Evolutionary conservation across 352 stramenopile genomes (phyloP), one percentile per base, ranked within the genome.

Genomic region (Phytophthora constricta): DNA sequence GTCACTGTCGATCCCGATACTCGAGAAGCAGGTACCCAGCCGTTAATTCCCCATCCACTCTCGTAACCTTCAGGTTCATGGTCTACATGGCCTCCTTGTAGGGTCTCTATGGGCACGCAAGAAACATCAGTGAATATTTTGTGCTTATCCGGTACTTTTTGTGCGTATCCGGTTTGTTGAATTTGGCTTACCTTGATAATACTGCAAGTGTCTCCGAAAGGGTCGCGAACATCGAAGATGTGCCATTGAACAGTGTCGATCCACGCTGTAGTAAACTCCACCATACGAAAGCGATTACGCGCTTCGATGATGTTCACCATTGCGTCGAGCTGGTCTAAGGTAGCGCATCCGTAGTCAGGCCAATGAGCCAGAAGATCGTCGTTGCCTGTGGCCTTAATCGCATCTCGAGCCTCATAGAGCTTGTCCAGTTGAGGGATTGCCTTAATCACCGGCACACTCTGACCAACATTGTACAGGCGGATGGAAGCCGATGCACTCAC

Each of bases 371-470:
- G 50, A 9, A 58, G 33, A 19, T 47, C 13, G 1, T 33, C 16
- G 31, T 58, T 58, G n/a, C 39, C 33, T 33, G 31, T 47, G 4
- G 9, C 50, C 16, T 58, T 47, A 5, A 42, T 27, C 1, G 17
- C 19, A 5, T 42, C 26, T 14, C 41, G 41, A 3, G 48, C 25
- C 17, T 54, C 26, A 11, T 26, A 14, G 13, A 54, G 20, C 47
- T 54, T 54, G 27, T 54, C 47, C n/a, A 54, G 27, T 10, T 54
- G 47, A 3, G 43, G 56, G n/a, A 63, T 63, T 4, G 28, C 34
- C 28, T 54, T 56, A n/a, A 55, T 23, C 11, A 63, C 56, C 22
- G 45, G 56, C 16, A 48, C 8, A 41, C n/a, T 16, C 25, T 63
- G 33, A 1, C 25, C 43, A 10, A 49, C 22, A 16, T 25, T 56